Base-by-base conservation (phyloP, 176 grass and related monocot species). In the Rhynchospora tenuis region DNA sequence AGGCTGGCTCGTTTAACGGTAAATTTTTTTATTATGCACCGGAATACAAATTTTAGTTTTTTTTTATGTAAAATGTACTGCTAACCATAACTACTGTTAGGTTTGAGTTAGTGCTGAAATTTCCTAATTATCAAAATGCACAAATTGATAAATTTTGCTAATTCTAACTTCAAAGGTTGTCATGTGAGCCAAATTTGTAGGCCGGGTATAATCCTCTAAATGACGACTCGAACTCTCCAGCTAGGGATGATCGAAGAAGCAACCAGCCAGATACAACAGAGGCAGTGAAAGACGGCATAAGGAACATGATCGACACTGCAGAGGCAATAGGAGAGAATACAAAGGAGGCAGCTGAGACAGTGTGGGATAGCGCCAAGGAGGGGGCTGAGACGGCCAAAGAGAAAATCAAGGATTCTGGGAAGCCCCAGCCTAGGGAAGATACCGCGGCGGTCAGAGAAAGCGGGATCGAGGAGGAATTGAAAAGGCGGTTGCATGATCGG, bases 381-480 rank as follows among this genome's bases (percentile, higher is more conserved):
- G 61, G 38, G 48, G 44, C 80, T 44, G 14, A 82, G 22, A 82
- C 60, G 22, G 17, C 67, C 26, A 82, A 82, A 51, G 80, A 82
- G 24, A 62, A 1, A 19, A 51, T 82, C 4, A 82, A 67, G 43
- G 61, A 82, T 65, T 20, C n/a, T 26, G 78, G 9, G 16, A 15
- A 81, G 29, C 6, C 31, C 0, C 44, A 13, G 7, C 6, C 61
- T 11, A 66, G 17, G 14, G 80, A 46, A 1, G 80, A 68, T 23
- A 24, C 27, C 3, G 14, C 44, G 3, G 46, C 44, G 0, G 80
- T 14, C 9, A 44, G 10, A 5, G 80, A 68, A 51, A 66, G 47
- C 12, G 20, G 29, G 38, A 50, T 67, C 9, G 43, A 82, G 5
- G 59, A 81, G 79, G 79, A 81, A 81, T 47, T 29, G 59, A 81